Percentiles rank a stretch among this genome's conserved stretches.
Evolutionary conservation across 257 asterid genomes (phyloP).

Genomic region (Jacaranda copaia): DNA sequence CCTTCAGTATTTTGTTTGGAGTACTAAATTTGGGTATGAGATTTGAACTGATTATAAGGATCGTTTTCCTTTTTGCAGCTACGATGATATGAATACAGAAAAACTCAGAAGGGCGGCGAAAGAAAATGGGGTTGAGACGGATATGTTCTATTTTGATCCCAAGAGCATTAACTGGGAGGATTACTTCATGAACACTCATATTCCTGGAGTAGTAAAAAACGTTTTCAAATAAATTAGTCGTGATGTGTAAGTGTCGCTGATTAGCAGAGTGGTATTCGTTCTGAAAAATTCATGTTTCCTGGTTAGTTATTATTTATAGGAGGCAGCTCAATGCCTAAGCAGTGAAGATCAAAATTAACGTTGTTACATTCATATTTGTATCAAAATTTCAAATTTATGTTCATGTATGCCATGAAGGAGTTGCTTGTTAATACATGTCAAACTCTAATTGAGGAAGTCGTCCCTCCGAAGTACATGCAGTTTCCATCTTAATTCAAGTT

Average conservation of each 20-base stretch:
- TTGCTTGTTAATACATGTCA: not conserved
- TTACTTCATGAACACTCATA: constrained; percentile 52
- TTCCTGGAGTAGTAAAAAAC: constrained; percentile 55
- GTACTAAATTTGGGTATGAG: no score
- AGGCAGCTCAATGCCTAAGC: not conserved
- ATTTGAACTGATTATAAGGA: no score
- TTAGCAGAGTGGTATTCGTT: not conserved
- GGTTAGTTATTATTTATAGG: not conserved
- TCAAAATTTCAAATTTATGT: not conserved
- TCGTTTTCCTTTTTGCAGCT: constrained; percentile 41
- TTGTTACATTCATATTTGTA: not conserved
- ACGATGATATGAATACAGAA: constrained; percentile 62
- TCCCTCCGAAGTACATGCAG: not conserved
- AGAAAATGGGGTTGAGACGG: constrained; percentile 44
- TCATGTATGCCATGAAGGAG: not conserved
- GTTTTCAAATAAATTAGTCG: constrained; percentile 37
- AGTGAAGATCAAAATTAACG: not conserved
- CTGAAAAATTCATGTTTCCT: no score
- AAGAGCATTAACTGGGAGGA: constrained; percentile 59
- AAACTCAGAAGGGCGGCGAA: constrained; percentile 47
- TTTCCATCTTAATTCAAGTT: not conserved
- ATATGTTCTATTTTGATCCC: constrained; percentile 59
- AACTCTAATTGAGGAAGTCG: not conserved
- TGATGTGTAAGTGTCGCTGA: not conserved
- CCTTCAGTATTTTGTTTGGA: not conserved